Evolutionary conservation across 2,329 filamentous ascomycete genomes (phyloP).

Genomic region (Epichloe amarillans): DNA sequence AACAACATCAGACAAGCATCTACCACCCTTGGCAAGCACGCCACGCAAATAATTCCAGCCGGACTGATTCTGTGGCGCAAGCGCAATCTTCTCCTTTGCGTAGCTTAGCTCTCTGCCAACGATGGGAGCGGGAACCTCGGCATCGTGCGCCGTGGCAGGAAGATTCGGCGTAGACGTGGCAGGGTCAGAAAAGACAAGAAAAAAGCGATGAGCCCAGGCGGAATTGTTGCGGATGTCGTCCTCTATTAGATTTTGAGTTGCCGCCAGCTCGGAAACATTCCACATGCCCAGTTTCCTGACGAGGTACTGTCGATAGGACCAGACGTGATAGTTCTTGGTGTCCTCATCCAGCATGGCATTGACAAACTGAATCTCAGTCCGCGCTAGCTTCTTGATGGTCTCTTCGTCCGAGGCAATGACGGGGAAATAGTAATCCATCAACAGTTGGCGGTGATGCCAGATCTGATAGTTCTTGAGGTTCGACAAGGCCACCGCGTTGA

Average conservation of each 20-base stretch:
- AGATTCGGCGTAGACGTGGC: slow-evolving; percentile 31
- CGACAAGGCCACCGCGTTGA: slow-evolving; percentile 68
- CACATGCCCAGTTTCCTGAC: slow-evolving; percentile 54
- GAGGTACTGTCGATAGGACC: slow-evolving; percentile 77
- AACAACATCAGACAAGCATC: slow-evolving; percentile 31
- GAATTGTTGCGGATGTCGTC: slow-evolving; percentile 89
- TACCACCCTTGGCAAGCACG: slow-evolving; percentile 53
- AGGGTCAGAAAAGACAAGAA: slow-evolving; percentile 65
- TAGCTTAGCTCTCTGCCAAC: slow-evolving; percentile 65
- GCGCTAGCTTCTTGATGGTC: slow-evolving; percentile 43
- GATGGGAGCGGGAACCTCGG: slow-evolving; percentile 44
- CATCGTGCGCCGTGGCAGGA: slow-evolving; percentile 38
- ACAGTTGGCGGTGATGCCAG: slow-evolving; percentile 64
- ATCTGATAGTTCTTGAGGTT: slow-evolving; percentile 99
- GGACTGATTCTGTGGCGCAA: slow-evolving; percentile 86
- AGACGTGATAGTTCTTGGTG: slow-evolving; percentile 97
- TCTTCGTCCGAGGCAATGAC: slow-evolving; percentile 46
- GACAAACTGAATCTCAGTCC: slow-evolving; percentile 63
- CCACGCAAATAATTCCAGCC: slow-evolving; percentile 87
- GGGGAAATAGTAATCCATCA: slow-evolving; percentile 44
- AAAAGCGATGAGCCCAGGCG: slow-evolving; percentile 95
- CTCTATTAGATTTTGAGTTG: slow-evolving; percentile 59
- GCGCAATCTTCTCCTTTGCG: slow-evolving; percentile 56
- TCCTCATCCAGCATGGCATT: slow-evolving; percentile 70
- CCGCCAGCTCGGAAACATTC: slow-evolving; percentile 55